phyloP scores from a whole-genome alignment of 805 yeast genomes.

The Ascoidea rubescens region DNA sequence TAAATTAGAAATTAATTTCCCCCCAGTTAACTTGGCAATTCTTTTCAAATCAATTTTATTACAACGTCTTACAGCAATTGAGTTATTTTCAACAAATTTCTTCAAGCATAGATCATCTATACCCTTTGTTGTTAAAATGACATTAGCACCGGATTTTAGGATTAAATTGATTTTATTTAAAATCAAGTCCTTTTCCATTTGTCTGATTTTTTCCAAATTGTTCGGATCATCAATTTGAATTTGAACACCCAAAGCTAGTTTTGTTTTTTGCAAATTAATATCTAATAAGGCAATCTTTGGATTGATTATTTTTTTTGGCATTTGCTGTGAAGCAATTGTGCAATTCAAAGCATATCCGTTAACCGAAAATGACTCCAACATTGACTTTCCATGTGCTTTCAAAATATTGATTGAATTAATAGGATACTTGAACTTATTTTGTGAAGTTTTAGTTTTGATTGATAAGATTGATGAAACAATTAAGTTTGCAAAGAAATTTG shows the following conservation, averaged over 20 bases:
- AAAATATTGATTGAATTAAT: slow-evolving; percentile 92
- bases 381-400: slow-evolving; percentile 93
- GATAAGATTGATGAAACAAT: slow-evolving; percentile 94
- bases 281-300: slow-evolving; percentile 85
- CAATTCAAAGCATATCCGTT: slow-evolving; percentile 94
- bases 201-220: slow-evolving; percentile 83
- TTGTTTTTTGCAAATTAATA: slow-evolving; percentile 86
- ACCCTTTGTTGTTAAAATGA: slow-evolving; percentile 85
- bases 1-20: slow-evolving; percentile 73
- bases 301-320: slow-evolving; percentile 54
- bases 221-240: slow-evolving; percentile 96
- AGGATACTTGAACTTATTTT: slow-evolving; percentile 87
- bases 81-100: slow-evolving; percentile 81
- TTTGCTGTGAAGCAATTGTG: slow-evolving; percentile 95
- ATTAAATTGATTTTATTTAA: slow-evolving; percentile 74
- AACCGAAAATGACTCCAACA: slow-evolving; percentile 73
- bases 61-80: slow-evolving; percentile 94
- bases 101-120: slow-evolving; percentile 87
- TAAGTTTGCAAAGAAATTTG: slow-evolving; percentile 77
- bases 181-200: slow-evolving; percentile 77
- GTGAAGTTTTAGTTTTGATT: slow-evolving; percentile 76
- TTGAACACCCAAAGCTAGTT: slow-evolving; percentile 97
- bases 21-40: slow-evolving; percentile 97
- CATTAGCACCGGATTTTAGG: slow-evolving; percentile 82
- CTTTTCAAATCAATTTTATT: slow-evolving; percentile 92